Conservation (phyloP, 2,329 filamentous ascomycete genomes). For the Colletotrichum sp. region DNA sequence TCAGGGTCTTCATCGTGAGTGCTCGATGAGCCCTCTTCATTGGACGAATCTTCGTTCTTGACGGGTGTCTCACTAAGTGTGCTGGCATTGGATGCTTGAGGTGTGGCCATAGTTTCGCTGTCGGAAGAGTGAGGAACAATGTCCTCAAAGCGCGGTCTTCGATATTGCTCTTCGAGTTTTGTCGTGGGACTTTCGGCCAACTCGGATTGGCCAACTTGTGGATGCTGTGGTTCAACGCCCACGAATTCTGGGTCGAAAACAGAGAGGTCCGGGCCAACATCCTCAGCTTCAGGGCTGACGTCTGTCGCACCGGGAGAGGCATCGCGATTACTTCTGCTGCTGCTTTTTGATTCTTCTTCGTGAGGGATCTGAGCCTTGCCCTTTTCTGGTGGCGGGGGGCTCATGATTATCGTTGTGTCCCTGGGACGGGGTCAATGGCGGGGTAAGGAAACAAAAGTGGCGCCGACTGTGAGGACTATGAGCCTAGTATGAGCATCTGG, state of each 20-base stretch:
- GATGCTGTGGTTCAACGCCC: neutral
- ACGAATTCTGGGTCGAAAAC: neutral
- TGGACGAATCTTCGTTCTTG: neutral
- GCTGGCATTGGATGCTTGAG: neutral
- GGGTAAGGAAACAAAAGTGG: neutral
- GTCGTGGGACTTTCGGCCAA: neutral
- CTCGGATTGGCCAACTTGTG: neutral
- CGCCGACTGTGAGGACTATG: neutral
- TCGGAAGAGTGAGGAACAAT: neutral
- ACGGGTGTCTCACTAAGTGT: neutral
- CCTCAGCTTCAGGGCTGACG: neutral
- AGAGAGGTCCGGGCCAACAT: neutral
- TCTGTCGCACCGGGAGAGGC: neutral
- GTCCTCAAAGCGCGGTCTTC: neutral
- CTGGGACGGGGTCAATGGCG: neutral
- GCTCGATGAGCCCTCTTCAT: neutral
- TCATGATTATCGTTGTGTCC: neutral
- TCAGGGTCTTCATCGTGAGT: neutral
- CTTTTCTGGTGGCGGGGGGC: neutral
- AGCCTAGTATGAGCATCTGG: neutral
- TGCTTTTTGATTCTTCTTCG: neutral
- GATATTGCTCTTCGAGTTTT: neutral
- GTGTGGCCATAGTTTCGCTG: accelerated
- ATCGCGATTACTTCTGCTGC: neutral
- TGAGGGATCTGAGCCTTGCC: neutral